Percentiles rank a stretch among this genome's conserved stretches.
These are phyloP conservation scores for Lindgomyces ingoldianus DNA, from an alignment of 495 filamentous ascomycete species.

Conservation along the genomic window DNA sequence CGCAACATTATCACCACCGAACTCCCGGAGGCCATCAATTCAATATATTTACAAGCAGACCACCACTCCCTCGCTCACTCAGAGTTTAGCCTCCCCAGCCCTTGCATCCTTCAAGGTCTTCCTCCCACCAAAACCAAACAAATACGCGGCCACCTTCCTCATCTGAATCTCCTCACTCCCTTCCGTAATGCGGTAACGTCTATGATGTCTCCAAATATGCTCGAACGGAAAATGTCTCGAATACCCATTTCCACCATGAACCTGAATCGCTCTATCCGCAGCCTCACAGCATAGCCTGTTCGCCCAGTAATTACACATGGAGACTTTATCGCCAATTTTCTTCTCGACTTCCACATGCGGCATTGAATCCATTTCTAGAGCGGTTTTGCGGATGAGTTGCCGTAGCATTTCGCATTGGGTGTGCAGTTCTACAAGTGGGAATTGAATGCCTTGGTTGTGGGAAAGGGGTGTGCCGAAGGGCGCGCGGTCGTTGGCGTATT, in stretches of 20 bases:
- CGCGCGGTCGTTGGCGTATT: slow-evolving; percentile 53
- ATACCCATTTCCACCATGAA: slow-evolving; percentile 55
- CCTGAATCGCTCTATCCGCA: slow-evolving; percentile 62
- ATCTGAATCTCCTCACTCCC: slow-evolving; percentile 51
- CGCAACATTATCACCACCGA: not conserved
- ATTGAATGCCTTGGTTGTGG: slow-evolving; percentile 62
- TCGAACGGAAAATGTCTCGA: slow-evolving; percentile 45
- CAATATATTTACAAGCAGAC: not conserved
- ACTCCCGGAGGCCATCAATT: not conserved
- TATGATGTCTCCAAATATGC: slow-evolving; percentile 49
- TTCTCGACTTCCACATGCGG: slow-evolving; percentile 55
- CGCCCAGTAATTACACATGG: slow-evolving; percentile 67
- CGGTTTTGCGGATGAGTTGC: slow-evolving; percentile 60
- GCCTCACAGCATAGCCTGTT: slow-evolving; percentile 60
- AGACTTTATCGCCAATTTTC: slow-evolving; percentile 57
- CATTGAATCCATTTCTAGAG: slow-evolving; percentile 59
- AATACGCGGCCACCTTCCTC: slow-evolving; percentile 47
- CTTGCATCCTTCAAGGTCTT: slow-evolving; percentile 35
- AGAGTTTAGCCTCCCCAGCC: slow-evolving; percentile 5
- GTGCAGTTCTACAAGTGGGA: slow-evolving; percentile 60
- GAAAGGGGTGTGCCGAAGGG: slow-evolving; percentile 59
- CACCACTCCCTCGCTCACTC: not conserved
- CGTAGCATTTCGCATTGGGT: slow-evolving; percentile 63
- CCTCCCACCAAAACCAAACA: slow-evolving; percentile 45
- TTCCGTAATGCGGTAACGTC: slow-evolving; percentile 48